Conservation (phyloP, 345 rosid genomes). For the Salix brachista region DNA sequence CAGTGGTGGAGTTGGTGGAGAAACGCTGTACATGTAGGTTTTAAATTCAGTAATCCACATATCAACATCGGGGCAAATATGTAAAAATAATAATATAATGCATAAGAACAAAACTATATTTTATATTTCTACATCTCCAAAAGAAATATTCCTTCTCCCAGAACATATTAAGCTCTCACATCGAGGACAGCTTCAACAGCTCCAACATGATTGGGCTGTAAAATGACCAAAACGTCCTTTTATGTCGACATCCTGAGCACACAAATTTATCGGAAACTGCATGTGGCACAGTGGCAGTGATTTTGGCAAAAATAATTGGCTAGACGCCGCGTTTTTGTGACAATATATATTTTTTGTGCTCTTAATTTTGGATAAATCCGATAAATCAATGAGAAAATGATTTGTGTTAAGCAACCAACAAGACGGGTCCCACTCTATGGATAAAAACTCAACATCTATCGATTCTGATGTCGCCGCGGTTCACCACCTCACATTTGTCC, state of each 20-base stretch:
- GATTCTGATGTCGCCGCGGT: constrained; percentile 13
- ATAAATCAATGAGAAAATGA: not conserved
- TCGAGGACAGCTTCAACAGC: too few relatives aligned
- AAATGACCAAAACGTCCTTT: not conserved
- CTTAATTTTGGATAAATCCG: not conserved
- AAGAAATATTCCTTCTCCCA: too few relatives aligned
- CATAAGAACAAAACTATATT: too few relatives aligned
- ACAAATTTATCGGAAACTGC: not conserved
- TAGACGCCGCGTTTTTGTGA: constrained; percentile 39
- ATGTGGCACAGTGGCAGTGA: not conserved
- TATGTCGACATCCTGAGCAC: not conserved
- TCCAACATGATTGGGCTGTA: not conserved
- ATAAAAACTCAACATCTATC: constrained; percentile 5
- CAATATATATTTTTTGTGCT: not conserved
- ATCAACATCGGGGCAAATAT: too few relatives aligned
- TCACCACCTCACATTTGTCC: not conserved
- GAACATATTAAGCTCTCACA: too few relatives aligned
- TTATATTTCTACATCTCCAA: too few relatives aligned
- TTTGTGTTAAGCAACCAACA: constrained; percentile 1
- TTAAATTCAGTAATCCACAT: too few relatives aligned
- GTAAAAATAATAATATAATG: too few relatives aligned
- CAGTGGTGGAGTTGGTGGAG: too few relatives aligned
- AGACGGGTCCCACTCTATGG: constrained; percentile 25
- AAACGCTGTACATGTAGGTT: too few relatives aligned
- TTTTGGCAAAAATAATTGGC: constrained; percentile 27